These are phyloP conservation scores for Blastobotrys raffinosifermentans DNA, from an alignment of 1,139 yeast genomes.

Conservation along the genomic window DNA sequence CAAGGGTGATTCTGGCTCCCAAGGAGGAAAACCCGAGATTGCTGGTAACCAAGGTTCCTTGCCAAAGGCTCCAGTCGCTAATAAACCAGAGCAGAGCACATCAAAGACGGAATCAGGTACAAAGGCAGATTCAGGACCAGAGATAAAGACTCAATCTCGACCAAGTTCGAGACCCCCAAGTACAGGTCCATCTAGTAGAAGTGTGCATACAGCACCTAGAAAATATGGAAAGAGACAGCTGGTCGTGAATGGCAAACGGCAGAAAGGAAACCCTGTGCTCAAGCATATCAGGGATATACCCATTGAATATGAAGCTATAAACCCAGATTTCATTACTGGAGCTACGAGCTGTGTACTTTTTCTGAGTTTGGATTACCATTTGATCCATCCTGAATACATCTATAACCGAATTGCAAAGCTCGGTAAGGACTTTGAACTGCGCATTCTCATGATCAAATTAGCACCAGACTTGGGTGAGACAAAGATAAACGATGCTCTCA, in stretches of 20 bases:
- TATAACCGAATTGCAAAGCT: constrained; percentile 60
- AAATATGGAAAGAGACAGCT: no score
- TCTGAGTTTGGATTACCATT: constrained; percentile 71
- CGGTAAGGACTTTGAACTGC: constrained; percentile 43
- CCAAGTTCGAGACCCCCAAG: no score
- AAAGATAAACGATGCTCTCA: constrained; percentile 57
- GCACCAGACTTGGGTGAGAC: constrained; percentile 48
- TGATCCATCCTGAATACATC: constrained; percentile 82
- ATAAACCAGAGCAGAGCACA: no score
- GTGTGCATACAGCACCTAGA: no score
- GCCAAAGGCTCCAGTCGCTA: no score
- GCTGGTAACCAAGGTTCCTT: no score
- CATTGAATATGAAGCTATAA: constrained; percentile 41
- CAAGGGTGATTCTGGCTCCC: no score
- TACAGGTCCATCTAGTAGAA: no score
- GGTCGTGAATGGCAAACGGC: constrained; percentile 45
- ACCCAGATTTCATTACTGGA: constrained; percentile 59
- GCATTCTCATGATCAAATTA: constrained; percentile 56
- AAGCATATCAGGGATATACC: constrained; percentile 44
- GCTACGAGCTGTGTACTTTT: constrained; percentile 65
- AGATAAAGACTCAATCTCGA: no score
- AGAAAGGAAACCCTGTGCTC: constrained; percentile 56
- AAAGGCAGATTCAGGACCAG: no score
- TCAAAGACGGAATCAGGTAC: no score
- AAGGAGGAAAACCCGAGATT: no score